Percentiles rank a stretch among this genome's conserved stretches.
Evolutionary conservation across 2,329 filamentous ascomycete genomes (phyloP).

Genomic region (Talaromyces sp.): DNA sequence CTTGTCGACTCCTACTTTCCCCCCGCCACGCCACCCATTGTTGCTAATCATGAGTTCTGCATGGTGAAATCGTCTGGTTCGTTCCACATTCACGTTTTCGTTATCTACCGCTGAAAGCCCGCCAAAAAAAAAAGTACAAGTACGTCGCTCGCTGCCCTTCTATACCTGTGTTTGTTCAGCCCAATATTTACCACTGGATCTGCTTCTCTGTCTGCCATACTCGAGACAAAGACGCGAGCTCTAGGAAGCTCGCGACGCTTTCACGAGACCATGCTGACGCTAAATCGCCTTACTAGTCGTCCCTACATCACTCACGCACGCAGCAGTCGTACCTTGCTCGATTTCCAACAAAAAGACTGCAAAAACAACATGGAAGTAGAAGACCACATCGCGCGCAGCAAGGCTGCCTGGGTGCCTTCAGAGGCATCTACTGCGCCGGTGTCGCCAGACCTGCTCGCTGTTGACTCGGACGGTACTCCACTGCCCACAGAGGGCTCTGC

Average conservation of each 20-base stretch:
- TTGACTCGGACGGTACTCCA: conserved; percentile 22
- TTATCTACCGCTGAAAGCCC: not conserved
- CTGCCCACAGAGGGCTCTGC: conserved; percentile 21
- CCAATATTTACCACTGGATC: too few relatives aligned
- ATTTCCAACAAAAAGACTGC: conserved; percentile 29
- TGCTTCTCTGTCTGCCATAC: not conserved
- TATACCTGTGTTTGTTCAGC: not conserved
- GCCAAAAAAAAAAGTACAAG: not conserved
- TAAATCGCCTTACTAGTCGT: conserved; percentile 31
- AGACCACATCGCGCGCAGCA: conserved; percentile 16
- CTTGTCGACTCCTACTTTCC: not conserved
- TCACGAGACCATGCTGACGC: conserved; percentile 30
- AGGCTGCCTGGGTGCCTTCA: conserved; percentile 17
- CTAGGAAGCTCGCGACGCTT: conserved; percentile 12
- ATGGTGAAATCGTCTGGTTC: conserved; percentile 6
- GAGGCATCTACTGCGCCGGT: conserved; percentile 20
- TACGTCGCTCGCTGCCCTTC: not conserved
- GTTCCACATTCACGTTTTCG: not conserved
- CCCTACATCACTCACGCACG: conserved; percentile 24
- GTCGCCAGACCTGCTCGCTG: conserved; percentile 17
- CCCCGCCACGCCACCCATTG: not conserved
- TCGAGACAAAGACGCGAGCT: not conserved
- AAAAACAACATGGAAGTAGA: conserved; percentile 23
- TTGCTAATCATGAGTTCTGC: conserved; percentile 1
- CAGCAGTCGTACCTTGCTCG: conserved; percentile 31